A percentile compares a stretch with the other conserved stretches of the same genome.
phyloP scores from a whole-genome alignment of 805 yeast genomes.

The Nakazawaea ambrosiae region DNA sequence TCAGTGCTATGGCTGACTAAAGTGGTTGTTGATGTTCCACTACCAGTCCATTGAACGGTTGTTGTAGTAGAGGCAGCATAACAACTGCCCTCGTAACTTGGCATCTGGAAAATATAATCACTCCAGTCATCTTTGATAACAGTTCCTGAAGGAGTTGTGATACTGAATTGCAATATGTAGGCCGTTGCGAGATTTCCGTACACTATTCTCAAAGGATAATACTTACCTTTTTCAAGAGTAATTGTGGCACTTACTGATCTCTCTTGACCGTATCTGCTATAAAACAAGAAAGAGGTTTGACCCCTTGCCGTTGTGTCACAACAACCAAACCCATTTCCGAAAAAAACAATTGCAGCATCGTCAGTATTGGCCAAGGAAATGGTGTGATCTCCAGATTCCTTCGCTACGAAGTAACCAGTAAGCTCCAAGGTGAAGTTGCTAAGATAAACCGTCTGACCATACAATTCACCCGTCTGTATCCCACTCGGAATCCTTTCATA shows the following conservation, averaged over 20 bases:
- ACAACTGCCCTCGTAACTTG: not conserved
- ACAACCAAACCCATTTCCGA: constrained; percentile 26
- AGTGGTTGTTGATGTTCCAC: too few relatives aligned
- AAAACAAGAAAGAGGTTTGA: not conserved
- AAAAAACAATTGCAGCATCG: constrained; percentile 25
- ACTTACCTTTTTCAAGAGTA: not conserved
- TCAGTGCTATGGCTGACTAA: too few relatives aligned
- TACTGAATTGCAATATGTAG: not conserved
- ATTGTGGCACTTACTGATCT: not conserved
- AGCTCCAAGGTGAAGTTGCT: constrained; percentile 13
- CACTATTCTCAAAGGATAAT: not conserved
- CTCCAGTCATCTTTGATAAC: not conserved
- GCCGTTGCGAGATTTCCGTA: not conserved
- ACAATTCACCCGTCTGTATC: too few relatives aligned
- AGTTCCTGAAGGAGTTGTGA: not conserved
- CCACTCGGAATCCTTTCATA: not conserved
- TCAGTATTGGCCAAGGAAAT: constrained; percentile 20
- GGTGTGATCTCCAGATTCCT: constrained; percentile 21
- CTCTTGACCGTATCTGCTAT: not conserved
- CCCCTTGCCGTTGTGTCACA: constrained; percentile 15
- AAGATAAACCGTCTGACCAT: not conserved
- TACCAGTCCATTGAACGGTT: not conserved
- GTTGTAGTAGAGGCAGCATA: not conserved
- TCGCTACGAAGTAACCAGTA: constrained; percentile 20
- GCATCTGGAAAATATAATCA: not conserved